Evolutionary conservation across 306 rosid species (phyloP).

Genomic region (Cotoneaster glaucophyllus): DNA sequence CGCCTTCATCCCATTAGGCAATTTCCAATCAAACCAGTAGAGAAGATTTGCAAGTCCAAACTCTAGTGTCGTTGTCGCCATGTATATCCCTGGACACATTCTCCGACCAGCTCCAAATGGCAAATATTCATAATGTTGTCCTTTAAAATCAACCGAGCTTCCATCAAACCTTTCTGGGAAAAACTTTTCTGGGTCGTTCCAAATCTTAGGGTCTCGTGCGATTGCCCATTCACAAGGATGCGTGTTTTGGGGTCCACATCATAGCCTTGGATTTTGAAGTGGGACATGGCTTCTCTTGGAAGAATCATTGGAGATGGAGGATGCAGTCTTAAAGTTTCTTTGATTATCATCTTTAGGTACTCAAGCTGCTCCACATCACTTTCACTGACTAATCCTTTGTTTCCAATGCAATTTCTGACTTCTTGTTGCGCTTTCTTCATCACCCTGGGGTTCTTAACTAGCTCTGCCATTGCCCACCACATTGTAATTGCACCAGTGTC

Average conservation of each 20-base stretch:
- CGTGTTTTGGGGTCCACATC: conserved; percentile 24
- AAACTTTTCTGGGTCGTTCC: conserved; percentile 39
- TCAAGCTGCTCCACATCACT: conserved; percentile 19
- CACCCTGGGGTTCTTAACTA: conserved; percentile 20
- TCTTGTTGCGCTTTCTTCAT: conserved; percentile 42
- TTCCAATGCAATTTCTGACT: conserved; percentile 14
- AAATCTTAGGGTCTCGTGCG: conserved; percentile 27
- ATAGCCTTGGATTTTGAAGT: conserved; percentile 22
- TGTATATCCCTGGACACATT: conserved; percentile 30
- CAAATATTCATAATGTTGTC: conserved; percentile 34
- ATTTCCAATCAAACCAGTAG: conserved; percentile 35
- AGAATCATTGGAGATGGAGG: conserved; percentile 41
- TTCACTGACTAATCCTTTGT: conserved; percentile 23
- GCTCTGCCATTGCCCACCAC: conserved; percentile 41
- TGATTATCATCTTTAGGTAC: conserved; percentile 37
- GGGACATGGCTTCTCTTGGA: conserved; percentile 35
- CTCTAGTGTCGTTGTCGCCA: conserved; percentile 22
- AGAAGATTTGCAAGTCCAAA: conserved; percentile 39
- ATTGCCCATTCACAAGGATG: conserved; percentile 37
- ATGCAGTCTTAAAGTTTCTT: conserved; percentile 42
- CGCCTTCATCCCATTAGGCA: conserved; percentile 29
- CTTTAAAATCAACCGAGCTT: conserved; percentile 25
- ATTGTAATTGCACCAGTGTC: conserved; percentile 25
- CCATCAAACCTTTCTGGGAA: conserved; percentile 39
- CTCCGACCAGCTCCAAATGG: conserved; percentile 50